A percentile compares a stretch with the other conserved stretches of the same genome.
Conservation (phyloP, 2,329 filamentous ascomycete species). For the Trichoderma asperellum region DNA sequence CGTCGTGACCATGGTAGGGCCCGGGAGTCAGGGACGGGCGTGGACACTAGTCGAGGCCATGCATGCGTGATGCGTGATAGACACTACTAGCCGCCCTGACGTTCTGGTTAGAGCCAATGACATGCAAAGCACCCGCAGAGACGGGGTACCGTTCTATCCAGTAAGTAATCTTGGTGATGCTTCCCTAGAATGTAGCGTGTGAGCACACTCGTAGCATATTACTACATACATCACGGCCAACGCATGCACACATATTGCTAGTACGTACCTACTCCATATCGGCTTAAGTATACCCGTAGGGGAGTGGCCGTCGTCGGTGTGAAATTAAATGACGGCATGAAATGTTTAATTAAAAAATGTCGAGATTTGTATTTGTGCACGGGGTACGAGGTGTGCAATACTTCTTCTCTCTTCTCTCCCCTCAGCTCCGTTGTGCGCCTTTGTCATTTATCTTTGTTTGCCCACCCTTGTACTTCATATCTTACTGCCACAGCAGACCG, state of each 20-base stretch:
- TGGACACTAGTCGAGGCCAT: slow-evolving; percentile 27
- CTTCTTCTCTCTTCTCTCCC: neutral
- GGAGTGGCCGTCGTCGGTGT: neutral
- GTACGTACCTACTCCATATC: neutral
- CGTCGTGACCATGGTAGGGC: slow-evolving; percentile 19
- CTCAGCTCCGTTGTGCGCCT: neutral
- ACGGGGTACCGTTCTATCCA: slow-evolving; percentile 1
- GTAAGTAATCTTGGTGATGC: slow-evolving; percentile 6
- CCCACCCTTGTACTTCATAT: neutral
- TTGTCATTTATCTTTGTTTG: neutral
- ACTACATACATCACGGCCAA: slow-evolving; percentile 7
- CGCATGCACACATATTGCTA: slow-evolving; percentile 14
- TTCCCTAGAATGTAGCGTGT: neutral
- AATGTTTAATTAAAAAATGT: neutral
- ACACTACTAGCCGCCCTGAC: slow-evolving; percentile 25
- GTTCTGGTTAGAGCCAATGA: slow-evolving; percentile 14
- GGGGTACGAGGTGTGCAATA: neutral
- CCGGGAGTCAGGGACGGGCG: slow-evolving; percentile 29
- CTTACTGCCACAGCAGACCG: neutral
- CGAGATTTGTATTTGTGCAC: neutral
- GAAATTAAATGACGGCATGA: slow-evolving; percentile 1
- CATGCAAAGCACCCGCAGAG: slow-evolving; percentile 2
- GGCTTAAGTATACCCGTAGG: neutral
- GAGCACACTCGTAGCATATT: neutral
- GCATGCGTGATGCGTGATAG: slow-evolving; percentile 27